These are phyloP conservation scores for Amylostereum areolatum DNA, from an alignment of 1,284 basidiomycete species.

Conservation along the genomic window DNA sequence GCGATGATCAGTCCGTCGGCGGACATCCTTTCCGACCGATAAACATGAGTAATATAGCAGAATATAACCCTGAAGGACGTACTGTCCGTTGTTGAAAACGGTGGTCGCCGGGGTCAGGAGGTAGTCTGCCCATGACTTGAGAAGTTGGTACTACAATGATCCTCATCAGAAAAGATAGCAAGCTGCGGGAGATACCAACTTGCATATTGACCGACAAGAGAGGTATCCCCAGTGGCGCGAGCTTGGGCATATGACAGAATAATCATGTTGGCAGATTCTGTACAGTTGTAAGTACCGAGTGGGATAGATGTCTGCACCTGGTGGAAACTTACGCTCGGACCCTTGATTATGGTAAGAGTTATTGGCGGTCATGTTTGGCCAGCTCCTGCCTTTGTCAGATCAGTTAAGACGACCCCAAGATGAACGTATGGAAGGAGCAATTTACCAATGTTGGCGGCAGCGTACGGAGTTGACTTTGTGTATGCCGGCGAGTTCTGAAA, in stretches of 20 bases:
- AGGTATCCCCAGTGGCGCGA: constrained; percentile 12
- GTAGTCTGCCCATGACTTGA: constrained; percentile 71
- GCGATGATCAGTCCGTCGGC: neutral
- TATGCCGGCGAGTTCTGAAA: constrained; percentile 63
- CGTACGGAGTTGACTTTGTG: constrained; percentile 14
- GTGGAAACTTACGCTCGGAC: constrained; percentile 6
- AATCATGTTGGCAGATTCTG: constrained; percentile 15
- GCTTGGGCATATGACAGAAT: constrained; percentile 18
- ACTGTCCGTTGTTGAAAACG: constrained; percentile 42
- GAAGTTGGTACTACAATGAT: constrained; percentile 57
- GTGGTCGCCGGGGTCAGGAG: constrained; percentile 62
- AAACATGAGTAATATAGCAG: neutral
- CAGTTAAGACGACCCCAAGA: neutral
- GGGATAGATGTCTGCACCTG: neutral
- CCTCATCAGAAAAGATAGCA: constrained; percentile 36
- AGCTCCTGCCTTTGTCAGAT: neutral
- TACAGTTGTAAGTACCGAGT: neutral
- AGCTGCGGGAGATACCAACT: constrained; percentile 1
- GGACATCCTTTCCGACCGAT: neutral
- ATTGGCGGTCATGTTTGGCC: constrained; percentile 3
- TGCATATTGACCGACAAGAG: constrained; percentile 9
- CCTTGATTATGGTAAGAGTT: constrained; percentile 4
- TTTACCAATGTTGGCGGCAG: constrained; percentile 29
- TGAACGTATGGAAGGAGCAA: constrained; percentile 55
- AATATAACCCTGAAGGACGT: constrained; percentile 7